Percentiles rank a stretch among this genome's conserved stretches.
Evolutionary conservation across 2,329 filamentous ascomycete species (phyloP).

Genomic region (Camillea tinctor): DNA sequence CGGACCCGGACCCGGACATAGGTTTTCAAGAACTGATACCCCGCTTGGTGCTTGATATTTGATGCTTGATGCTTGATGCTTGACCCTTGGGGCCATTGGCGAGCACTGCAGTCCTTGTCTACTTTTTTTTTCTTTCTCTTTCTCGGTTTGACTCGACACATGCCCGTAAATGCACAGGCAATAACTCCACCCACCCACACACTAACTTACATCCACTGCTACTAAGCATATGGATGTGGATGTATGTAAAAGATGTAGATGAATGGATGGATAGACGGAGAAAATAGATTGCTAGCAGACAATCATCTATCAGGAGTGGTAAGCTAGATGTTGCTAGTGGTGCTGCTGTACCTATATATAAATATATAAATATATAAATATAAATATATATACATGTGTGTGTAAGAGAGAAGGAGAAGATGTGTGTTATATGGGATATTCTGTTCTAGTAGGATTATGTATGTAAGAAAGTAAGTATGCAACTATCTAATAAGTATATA

Average conservation of each 20-base stretch:
- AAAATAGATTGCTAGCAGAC: neutral
- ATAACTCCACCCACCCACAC: neutral
- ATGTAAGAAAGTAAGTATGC: no score
- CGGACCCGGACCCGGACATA: slow-evolving; percentile 3
- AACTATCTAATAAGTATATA: no score
- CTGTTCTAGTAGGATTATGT: no score
- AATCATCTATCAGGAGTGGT: neutral
- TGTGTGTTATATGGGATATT: no score
- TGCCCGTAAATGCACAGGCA: neutral
- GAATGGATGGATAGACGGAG: neutral
- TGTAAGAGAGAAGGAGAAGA: neutral
- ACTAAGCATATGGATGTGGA: neutral
- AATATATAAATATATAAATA: neutral
- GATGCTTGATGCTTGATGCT: neutral
- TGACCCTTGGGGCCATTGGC: neutral
- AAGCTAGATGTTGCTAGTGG: neutral
- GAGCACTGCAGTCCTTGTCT: neutral
- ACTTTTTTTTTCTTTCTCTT: no score
- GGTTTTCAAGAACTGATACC: neutral
- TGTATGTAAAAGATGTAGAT: neutral
- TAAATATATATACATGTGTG: slow-evolving; percentile 1
- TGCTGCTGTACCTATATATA: neutral
- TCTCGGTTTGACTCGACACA: neutral
- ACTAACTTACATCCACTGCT: neutral
- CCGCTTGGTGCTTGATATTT: neutral